Conservation (phyloP, 2,329 filamentous ascomycete genomes). For the Fusarium praegraminearum region DNA sequence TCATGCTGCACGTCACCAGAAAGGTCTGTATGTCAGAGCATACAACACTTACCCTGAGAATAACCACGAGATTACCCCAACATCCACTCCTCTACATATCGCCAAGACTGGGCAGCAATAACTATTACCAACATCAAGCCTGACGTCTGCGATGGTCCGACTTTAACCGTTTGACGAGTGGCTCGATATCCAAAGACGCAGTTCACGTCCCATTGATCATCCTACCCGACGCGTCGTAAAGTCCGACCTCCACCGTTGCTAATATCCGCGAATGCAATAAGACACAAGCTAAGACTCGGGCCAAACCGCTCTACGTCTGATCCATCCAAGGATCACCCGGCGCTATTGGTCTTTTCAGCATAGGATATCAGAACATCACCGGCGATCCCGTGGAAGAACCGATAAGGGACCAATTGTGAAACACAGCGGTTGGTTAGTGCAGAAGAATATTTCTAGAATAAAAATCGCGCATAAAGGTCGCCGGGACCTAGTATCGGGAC, state of each 20-base stretch:
- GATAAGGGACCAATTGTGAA: conserved; percentile 3
- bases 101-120: conserved; percentile 9
- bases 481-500: conserved; percentile 11
- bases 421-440: neutral
- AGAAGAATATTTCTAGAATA: conserved; percentile 29
- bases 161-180: neutral
- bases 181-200: neutral
- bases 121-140: neutral
- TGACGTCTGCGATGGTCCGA: neutral
- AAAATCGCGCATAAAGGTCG: conserved; percentile 34
- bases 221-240: neutral
- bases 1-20: neutral
- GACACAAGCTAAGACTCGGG: neutral
- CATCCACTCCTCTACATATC: neutral
- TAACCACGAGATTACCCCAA: neutral
- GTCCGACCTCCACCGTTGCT: neutral
- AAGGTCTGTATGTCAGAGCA: neutral
- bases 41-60: neutral
- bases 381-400: neutral
- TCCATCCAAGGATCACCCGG: neutral
- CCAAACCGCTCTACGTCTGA: neutral
- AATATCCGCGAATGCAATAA: neutral
- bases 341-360: neutral
- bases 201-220: neutral
- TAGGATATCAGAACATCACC: neutral